A percentile compares a stretch with the other conserved stretches of the same genome.
Conservation (phyloP, 192 early-diverging fungal genomes). For the Coemansia guatemalensis region DNA sequence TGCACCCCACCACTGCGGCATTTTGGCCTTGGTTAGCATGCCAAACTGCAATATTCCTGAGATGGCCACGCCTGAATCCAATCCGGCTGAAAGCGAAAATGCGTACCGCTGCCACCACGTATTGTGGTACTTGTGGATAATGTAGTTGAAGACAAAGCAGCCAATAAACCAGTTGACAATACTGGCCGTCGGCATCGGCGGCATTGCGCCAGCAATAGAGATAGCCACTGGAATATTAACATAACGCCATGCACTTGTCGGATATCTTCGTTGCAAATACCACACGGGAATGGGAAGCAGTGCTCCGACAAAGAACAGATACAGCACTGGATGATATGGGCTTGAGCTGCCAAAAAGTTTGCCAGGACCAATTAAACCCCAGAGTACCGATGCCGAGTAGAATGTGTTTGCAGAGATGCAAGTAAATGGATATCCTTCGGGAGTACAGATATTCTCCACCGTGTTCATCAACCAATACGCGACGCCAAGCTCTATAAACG, state of each 20-base stretch:
- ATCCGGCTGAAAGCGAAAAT: slow-evolving; percentile 53
- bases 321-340: slow-evolving; percentile 53
- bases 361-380: slow-evolving; percentile 76
- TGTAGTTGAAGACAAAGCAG: slow-evolving; percentile 69
- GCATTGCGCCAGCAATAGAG: slow-evolving; percentile 60
- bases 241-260: slow-evolving; percentile 60
- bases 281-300: slow-evolving; percentile 72
- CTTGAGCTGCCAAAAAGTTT: slow-evolving; percentile 65
- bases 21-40: slow-evolving; percentile 39
- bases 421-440: slow-evolving; percentile 64
- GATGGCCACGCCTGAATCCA: slow-evolving; percentile 52
- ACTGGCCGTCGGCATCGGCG: slow-evolving; percentile 63
- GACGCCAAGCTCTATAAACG: slow-evolving; percentile 67
- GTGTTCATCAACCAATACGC: slow-evolving; percentile 67
- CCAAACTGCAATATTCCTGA: slow-evolving; percentile 51
- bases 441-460: slow-evolving; percentile 61
- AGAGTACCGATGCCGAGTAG: slow-evolving; percentile 74
- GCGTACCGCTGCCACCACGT: slow-evolving; percentile 67
- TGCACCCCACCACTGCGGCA: slow-evolving; percentile 52
- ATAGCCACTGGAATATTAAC: slow-evolving; percentile 72
- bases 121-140: slow-evolving; percentile 60
- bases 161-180: slow-evolving; percentile 70
- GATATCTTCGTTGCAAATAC: slow-evolving; percentile 62
- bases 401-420: slow-evolving; percentile 62
- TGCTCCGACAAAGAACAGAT: slow-evolving; percentile 63